These are phyloP conservation scores for Cryphonectria radicalis DNA, from an alignment of 2,329 filamentous ascomycete species.

Conservation along the genomic window DNA sequence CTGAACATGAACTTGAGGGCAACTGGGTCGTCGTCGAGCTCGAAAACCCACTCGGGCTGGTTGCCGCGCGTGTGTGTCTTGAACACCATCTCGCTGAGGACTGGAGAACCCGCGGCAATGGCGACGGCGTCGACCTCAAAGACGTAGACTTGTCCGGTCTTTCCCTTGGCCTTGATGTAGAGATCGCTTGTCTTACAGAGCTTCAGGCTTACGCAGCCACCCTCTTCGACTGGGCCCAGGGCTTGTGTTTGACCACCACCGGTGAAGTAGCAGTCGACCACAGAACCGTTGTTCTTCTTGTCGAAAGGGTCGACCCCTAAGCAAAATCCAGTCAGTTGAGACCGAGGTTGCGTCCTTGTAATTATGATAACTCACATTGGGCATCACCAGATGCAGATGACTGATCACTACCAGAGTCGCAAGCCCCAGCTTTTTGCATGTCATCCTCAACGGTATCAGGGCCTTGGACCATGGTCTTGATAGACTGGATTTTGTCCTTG, in stretches of 20 bases:
- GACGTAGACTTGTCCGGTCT: constrained; percentile 15
- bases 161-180: constrained; percentile 24
- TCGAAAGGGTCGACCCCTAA: constrained; percentile 20
- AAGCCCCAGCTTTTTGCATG: too few species aligned
- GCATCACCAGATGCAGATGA: not conserved
- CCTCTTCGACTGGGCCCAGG: constrained; percentile 19
- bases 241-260: constrained; percentile 5
- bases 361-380: constrained; percentile 7
- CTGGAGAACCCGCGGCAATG: constrained; percentile 23
- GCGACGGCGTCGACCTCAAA: constrained; percentile 26
- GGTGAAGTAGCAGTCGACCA: constrained; percentile 26
- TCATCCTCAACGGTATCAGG: not conserved
- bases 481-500: not conserved
- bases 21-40: constrained; percentile 24
- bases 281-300: constrained; percentile 16
- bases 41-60: constrained; percentile 23
- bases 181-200: constrained; percentile 23
- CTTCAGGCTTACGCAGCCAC: constrained; percentile 19
- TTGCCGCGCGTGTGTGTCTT: constrained; percentile 26
- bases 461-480: not conserved
- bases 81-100: constrained; percentile 28
- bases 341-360: not conserved
- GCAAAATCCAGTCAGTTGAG: not conserved
- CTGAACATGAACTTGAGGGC: constrained; percentile 27
- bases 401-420: too few species aligned